phyloP scores from a whole-genome alignment of 2,329 filamentous ascomycete genomes.

The Colletotrichum sp. region DNA sequence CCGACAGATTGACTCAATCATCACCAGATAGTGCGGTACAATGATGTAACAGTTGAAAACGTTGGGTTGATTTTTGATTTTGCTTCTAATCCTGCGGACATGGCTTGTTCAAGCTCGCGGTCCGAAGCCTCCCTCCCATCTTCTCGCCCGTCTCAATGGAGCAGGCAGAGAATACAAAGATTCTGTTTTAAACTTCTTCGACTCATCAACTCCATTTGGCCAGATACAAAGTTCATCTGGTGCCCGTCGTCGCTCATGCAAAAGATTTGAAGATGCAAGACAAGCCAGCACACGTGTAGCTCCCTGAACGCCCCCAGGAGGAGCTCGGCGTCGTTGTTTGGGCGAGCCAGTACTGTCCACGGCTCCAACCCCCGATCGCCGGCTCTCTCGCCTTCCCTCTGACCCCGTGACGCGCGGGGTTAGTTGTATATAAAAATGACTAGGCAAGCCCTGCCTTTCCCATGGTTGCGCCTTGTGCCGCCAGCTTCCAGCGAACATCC shows the following conservation, averaged over 20 bases:
- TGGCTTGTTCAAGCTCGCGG: constrained; percentile 13
- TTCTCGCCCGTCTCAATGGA: neutral
- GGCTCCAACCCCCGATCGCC: neutral
- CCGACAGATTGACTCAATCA: neutral
- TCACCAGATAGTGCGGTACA: neutral
- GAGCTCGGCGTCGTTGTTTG: neutral
- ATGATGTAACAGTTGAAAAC: neutral
- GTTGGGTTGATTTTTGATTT: neutral
- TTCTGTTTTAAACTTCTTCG: neutral
- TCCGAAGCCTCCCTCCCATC: neutral
- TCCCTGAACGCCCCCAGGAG: constrained; percentile 14
- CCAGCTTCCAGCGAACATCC: neutral
- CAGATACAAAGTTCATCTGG: constrained; percentile 14
- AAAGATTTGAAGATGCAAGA: constrained; percentile 16
- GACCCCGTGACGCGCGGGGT: neutral
- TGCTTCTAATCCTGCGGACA: constrained; percentile 6
- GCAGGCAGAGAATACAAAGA: neutral
- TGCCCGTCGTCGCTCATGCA: constrained; percentile 22
- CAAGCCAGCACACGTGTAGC: constrained; percentile 14
- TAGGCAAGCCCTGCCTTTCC: constrained; percentile 18
- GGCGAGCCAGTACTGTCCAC: neutral
- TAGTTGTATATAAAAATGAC: constrained; percentile 8
- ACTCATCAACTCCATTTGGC: constrained; percentile 17
- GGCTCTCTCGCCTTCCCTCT: neutral
- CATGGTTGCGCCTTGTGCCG: constrained; percentile 13